Conservation (phyloP, 805 yeast genomes). For the Cyberlindnera saturnus region DNA sequence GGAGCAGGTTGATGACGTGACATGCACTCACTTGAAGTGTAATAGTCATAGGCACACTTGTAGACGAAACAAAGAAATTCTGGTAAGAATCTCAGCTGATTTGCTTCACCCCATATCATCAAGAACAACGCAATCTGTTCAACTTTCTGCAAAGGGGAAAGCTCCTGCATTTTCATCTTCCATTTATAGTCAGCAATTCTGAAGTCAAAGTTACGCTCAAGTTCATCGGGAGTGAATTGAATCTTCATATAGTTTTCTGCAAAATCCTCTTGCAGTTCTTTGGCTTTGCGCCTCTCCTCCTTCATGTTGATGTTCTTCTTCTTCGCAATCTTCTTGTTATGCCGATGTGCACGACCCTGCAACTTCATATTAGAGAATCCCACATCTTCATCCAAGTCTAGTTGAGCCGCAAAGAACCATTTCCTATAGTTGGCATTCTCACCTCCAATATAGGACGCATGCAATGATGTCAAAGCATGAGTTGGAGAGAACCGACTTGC, state of each 20-base stretch:
- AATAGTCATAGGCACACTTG: constrained; percentile 71
- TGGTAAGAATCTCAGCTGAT: constrained; percentile 78
- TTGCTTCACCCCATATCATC: constrained; percentile 88
- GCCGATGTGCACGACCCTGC: constrained; percentile 37
- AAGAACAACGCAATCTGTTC: constrained; percentile 66
- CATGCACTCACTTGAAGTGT: constrained; percentile 34
- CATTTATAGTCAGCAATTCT: constrained; percentile 72
- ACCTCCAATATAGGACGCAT: constrained; percentile 91
- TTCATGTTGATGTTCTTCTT: constrained; percentile 29
- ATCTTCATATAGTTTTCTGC: constrained; percentile 44
- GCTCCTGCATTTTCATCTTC: constrained; percentile 42
- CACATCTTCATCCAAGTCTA: constrained; percentile 66
- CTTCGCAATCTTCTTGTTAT: constrained; percentile 40
- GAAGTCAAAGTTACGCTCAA: constrained; percentile 35
- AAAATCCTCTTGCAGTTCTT: constrained; percentile 44
- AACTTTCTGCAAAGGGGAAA: constrained; percentile 44
- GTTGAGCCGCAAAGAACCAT: constrained; percentile 88
- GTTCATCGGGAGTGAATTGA: constrained; percentile 39
- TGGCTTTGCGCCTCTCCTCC: constrained; percentile 32
- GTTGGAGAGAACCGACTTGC: constrained; percentile 71
- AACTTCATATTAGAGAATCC: constrained; percentile 53
- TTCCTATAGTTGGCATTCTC: constrained; percentile 78
- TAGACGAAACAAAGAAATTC: constrained; percentile 81
- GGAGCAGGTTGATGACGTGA: constrained; percentile 25
- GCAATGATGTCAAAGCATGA: constrained; percentile 68